Base-by-base conservation (phyloP, 1,284 basidiomycete genomes). In the Earliella scabrosa region DNA sequence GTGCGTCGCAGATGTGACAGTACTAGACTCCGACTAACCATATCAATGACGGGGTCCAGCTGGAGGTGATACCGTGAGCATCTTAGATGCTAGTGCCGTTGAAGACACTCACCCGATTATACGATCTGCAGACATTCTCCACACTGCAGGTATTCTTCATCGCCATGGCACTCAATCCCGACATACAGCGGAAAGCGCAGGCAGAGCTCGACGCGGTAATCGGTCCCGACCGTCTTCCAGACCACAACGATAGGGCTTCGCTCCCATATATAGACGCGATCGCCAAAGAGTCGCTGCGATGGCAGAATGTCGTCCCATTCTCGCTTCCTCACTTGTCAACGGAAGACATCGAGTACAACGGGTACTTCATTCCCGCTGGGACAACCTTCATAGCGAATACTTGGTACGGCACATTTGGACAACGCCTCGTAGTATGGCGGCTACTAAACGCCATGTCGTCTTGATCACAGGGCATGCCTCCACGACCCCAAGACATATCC, bases 181-280 rank as follows among this genome's bases (percentile, higher is more conserved):
- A 63, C 1, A 60, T 67, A 4, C 66, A 68, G 27, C 32, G 43
- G n/a, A 63, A 63, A 29, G 64, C 68, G 13, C 73, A 74, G 44
- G 56, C 54, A 1, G 71, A 75, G 55, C 61, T 75, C 4, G 68
- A 74, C 49, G 20, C 48, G 11, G 58, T 73, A 2, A 62, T 73
- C 13, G 69, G 68, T 1, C 29, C 38, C 29, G 7, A 31, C 13
- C 7, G 70, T 26, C 45, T 75, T n/a, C 72, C 48, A 2, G 21
- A 29, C 32, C 36, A 46, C 31, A n/a, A 16, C 23, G 54, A 55
- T 29, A 36, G 44, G 11, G 18, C 72, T 0, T 57, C 54, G 4
- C 65, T 72, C 11, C 29, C 43, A 14, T 60, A 60, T 10, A 65
- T 68, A 34, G 54, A 61, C 10, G 48, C 46, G 4, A 47, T 52